Percentiles rank a stretch among this genome's conserved stretches.
These are phyloP conservation scores for Gloeophyllum trabeum DNA, from an alignment of 768 basidiomycete species.

Conservation along the genomic window DNA sequence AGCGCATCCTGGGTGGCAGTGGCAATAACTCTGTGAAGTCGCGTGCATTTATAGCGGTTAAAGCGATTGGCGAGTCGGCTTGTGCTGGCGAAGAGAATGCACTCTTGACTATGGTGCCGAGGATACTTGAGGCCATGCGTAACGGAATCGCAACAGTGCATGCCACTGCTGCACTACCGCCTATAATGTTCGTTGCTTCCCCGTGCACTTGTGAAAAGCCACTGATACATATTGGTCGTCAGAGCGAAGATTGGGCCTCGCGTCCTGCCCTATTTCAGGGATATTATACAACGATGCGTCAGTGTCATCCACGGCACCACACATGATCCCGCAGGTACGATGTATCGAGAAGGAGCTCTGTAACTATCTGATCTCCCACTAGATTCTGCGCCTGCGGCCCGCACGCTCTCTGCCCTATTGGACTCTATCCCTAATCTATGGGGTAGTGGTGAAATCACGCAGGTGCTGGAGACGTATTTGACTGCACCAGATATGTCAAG, in stretches of 20 bases:
- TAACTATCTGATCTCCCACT: too few relatives aligned
- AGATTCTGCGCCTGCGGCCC: too few relatives aligned
- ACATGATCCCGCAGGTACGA: too few relatives aligned
- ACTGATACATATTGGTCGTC: slow-evolving; percentile 7
- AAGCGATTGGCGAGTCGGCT: slow-evolving; percentile 45
- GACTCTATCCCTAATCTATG: slow-evolving; percentile 77
- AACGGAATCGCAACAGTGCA: slow-evolving; percentile 22
- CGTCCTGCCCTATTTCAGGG: slow-evolving; percentile 75
- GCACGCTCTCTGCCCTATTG: too few relatives aligned
- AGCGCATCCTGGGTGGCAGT: slow-evolving; percentile 39
- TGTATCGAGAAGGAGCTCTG: too few relatives aligned
- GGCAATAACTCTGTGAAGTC: slow-evolving; percentile 35
- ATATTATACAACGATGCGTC: slow-evolving; percentile 51
- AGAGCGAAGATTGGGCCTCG: slow-evolving; percentile 79
- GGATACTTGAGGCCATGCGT: slow-evolving; percentile 38
- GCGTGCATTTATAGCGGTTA: slow-evolving; percentile 41
- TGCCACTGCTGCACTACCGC: slow-evolving; percentile 44
- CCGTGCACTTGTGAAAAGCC: background rate
- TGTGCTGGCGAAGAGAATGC: slow-evolving; percentile 55
- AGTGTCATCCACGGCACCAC: slow-evolving; percentile 30
- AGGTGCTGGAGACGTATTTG: slow-evolving; percentile 46
- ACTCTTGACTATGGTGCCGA: slow-evolving; percentile 48
- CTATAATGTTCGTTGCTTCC: slow-evolving; percentile 42
- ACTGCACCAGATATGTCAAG: slow-evolving; percentile 22
- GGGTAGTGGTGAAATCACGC: slow-evolving; percentile 44